These are phyloP conservation scores for Solanum hybrid DNA, from an alignment of 305 asterid species.

Conservation along the genomic window DNA sequence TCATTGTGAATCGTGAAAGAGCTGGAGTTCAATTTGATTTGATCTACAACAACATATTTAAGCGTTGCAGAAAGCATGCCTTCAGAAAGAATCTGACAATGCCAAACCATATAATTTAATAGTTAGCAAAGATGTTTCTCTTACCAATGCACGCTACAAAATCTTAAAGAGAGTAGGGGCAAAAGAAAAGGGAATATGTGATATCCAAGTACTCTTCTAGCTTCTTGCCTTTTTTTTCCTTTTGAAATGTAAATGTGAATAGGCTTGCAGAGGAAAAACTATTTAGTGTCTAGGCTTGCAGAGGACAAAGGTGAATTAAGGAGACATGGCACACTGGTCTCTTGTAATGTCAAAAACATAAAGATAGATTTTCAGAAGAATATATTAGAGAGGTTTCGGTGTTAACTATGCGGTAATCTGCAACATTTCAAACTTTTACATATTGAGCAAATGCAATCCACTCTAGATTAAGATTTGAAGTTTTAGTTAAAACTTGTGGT, in stretches of 20 bases:
- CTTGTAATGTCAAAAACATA: neutral
- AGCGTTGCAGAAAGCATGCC: slow-evolving; percentile 79
- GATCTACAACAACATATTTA: slow-evolving; percentile 83
- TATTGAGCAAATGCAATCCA: no score
- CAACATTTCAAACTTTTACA: no score
- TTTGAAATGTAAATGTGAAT: no score
- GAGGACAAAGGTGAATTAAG: neutral
- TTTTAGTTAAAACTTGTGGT: no score
- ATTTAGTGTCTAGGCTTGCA: neutral
- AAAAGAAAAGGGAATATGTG: neutral
- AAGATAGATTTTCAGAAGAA: no score
- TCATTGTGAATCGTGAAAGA: no score
- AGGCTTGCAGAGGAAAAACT: no score
- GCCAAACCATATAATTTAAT: slow-evolving; percentile 41
- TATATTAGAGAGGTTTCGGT: no score
- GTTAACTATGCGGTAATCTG: no score
- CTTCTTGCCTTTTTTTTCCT: no score
- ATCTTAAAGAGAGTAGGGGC: neutral
- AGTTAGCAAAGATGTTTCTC: neutral
- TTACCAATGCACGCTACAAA: neutral
- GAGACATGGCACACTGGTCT: neutral
- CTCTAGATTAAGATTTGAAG: no score
- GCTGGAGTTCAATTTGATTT: slow-evolving; percentile 53
- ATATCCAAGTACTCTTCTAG: neutral
- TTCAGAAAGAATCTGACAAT: slow-evolving; percentile 54